Evolutionary conservation across 1,284 basidiomycete species (phyloP).

Genomic region (Fomitopsis schrenkii): DNA sequence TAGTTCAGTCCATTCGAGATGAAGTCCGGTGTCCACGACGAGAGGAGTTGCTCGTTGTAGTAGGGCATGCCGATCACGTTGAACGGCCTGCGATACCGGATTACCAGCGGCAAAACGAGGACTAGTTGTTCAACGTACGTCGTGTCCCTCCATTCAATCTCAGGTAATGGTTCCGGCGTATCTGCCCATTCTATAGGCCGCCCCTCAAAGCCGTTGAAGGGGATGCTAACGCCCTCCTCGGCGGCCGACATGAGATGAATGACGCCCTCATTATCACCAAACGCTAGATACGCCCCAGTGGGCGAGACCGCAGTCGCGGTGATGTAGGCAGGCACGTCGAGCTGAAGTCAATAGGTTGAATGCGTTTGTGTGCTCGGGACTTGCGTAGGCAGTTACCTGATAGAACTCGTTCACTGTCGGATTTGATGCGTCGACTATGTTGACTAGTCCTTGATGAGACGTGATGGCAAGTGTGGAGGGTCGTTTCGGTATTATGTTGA

Average conservation of each 20-base stretch:
- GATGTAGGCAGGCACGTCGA: slow-evolving; percentile 70
- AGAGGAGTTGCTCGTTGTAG: slow-evolving; percentile 78
- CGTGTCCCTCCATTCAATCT: slow-evolving; percentile 77
- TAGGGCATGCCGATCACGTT: slow-evolving; percentile 89
- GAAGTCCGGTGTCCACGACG: slow-evolving; percentile 69
- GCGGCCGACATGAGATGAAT: slow-evolving; percentile 84
- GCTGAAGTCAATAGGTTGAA: slow-evolving; percentile 33
- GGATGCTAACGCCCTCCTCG: slow-evolving; percentile 58
- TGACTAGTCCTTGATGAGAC: slow-evolving; percentile 85
- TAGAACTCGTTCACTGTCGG: slow-evolving; percentile 72
- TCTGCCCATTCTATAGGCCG: slow-evolving; percentile 86
- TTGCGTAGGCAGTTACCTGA: slow-evolving; percentile 45
- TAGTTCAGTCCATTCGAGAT: slow-evolving; percentile 40
- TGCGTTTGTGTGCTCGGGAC: background rate
- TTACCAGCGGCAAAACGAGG: background rate
- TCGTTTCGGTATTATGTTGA: slow-evolving; percentile 79
- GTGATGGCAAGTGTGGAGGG: slow-evolving; percentile 77
- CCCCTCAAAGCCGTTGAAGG: slow-evolving; percentile 87
- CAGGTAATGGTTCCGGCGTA: slow-evolving; percentile 60
- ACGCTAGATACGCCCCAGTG: slow-evolving; percentile 87
- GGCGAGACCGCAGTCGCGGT: slow-evolving; percentile 83
- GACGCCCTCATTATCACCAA: slow-evolving; percentile 85
- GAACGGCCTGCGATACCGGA: slow-evolving; percentile 59
- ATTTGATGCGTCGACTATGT: slow-evolving; percentile 82
- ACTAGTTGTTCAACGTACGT: slow-evolving; percentile 50